These are phyloP conservation scores for Eragrostis curvula DNA, from an alignment of 176 grass and related monocot species.

Conservation along the genomic window DNA sequence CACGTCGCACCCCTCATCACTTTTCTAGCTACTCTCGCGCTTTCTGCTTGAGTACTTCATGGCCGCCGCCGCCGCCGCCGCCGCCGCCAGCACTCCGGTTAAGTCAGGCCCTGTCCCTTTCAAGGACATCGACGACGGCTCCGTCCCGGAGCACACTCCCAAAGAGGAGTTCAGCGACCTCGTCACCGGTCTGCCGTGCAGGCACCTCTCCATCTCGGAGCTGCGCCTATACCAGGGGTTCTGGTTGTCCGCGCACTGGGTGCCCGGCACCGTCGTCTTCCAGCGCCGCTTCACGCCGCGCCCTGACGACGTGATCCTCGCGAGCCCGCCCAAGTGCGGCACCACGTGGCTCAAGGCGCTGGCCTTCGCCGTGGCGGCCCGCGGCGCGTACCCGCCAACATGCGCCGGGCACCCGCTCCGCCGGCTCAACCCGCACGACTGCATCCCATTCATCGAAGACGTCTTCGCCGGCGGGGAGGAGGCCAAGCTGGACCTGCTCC, in stretches of 20 bases:
- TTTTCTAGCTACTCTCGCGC: not conserved
- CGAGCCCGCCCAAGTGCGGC: slow-evolving; percentile 48
- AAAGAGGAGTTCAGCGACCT: slow-evolving; percentile 17
- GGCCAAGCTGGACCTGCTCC: slow-evolving; percentile 29
- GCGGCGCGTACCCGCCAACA: slow-evolving; percentile 2
- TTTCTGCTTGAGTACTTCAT: not conserved
- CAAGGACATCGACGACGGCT: slow-evolving; percentile 1
- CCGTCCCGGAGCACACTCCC: not conserved
- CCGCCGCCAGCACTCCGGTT: not conserved
- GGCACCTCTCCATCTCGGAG: not conserved
- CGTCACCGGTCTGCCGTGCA: slow-evolving; percentile 29
- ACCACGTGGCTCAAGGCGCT: slow-evolving; percentile 49
- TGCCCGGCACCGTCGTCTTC: slow-evolving; percentile 24
- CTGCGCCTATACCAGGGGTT: slow-evolving; percentile 31
- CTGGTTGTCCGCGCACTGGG: slow-evolving; percentile 29
- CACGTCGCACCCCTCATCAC: not conserved
- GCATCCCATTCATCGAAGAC: slow-evolving; percentile 44
- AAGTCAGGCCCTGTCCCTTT: slow-evolving; percentile 21
- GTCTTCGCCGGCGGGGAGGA: slow-evolving; percentile 19
- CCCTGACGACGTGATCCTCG: slow-evolving; percentile 41
- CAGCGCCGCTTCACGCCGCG: slow-evolving; percentile 33
- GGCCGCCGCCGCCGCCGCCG: slow-evolving; percentile 2
- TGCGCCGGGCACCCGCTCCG: slow-evolving; percentile 46
- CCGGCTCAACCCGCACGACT: slow-evolving; percentile 52
- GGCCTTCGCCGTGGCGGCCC: slow-evolving; percentile 24